Evolutionary conservation across 257 asterid genomes (phyloP).

Genomic region (Przewalskia tangutica): DNA sequence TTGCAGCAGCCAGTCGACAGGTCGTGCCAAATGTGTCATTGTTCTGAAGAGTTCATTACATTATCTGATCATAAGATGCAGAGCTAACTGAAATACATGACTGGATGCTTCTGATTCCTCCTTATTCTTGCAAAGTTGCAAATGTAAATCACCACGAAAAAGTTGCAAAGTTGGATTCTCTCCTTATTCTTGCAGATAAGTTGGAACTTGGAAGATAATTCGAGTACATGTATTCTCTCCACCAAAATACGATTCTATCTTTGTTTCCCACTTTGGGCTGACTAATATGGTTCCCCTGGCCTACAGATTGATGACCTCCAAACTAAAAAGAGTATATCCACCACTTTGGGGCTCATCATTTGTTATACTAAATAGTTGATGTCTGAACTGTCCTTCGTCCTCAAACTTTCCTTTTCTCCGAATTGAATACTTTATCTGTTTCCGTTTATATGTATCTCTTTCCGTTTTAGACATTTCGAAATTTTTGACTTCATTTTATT

Average conservation of each 20-base stretch:
- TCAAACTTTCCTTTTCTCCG: neutral
- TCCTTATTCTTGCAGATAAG: neutral
- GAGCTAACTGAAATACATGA: neutral
- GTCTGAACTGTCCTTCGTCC: neutral
- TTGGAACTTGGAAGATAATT: neutral
- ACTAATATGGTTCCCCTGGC: neutral
- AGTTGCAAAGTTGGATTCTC: neutral
- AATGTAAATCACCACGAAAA: neutral
- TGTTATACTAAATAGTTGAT: neutral
- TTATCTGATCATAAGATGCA: neutral
- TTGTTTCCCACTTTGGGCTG: neutral
- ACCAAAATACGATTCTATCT: neutral
- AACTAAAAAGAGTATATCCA: neutral
- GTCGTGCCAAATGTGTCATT: neutral
- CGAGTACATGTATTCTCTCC: neutral
- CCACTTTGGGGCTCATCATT: neutral
- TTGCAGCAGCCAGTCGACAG: neutral
- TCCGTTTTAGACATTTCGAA: neutral
- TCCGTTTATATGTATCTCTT: neutral
- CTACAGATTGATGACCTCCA: neutral
- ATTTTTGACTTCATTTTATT: neutral
- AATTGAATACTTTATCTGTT: neutral
- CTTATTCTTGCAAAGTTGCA: no score
- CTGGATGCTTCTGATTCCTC: neutral
- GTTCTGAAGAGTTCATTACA: conserved; percentile 1